Evolutionary conservation across 225 moss, liverwort and hornwort genomes (phyloP).

Genomic region (Bryum argenteum): DNA sequence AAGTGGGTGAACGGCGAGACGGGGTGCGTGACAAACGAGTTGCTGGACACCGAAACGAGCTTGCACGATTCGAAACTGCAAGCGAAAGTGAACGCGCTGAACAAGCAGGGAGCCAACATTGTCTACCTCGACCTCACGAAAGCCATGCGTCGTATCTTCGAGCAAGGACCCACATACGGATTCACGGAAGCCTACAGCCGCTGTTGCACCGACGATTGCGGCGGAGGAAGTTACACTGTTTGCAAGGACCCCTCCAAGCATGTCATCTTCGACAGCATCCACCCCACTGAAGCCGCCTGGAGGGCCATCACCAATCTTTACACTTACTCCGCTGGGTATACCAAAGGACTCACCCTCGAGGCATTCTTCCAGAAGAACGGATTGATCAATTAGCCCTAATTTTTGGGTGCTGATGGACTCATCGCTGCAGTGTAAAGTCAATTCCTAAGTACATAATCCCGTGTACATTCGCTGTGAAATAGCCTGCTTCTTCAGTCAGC

Average conservation of each 20-base stretch:
- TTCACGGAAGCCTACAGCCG: conserved; percentile 47
- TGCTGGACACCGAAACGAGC: conserved; percentile 46
- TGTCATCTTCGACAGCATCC: conserved; percentile 63
- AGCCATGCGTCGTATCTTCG: conserved; percentile 42
- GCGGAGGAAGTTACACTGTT: conserved; percentile 23
- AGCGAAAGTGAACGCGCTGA: conserved; percentile 42
- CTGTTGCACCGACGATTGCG: conserved; percentile 41
- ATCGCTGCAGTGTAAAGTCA: background rate
- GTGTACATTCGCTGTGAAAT: conserved; percentile 13
- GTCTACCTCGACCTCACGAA: conserved; percentile 55
- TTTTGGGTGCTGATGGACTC: background rate
- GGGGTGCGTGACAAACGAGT: conserved; percentile 30
- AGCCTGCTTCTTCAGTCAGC: conserved; percentile 10
- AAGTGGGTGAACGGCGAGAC: conserved; percentile 50
- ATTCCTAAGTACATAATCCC: conserved; percentile 22
- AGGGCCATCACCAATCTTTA: conserved; percentile 47
- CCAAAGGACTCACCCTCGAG: conserved; percentile 40
- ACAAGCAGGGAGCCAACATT: conserved; percentile 41
- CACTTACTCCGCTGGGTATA: conserved; percentile 32
- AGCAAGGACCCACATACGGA: conserved; percentile 44
- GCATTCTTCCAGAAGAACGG: conserved; percentile 39
- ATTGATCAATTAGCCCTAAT: conserved; percentile 23
- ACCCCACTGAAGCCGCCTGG: conserved; percentile 63
- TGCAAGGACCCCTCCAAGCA: conserved; percentile 44
- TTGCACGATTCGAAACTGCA: conserved; percentile 45